These are phyloP conservation scores for Camellia sinensis DNA, from an alignment of 148 eudicot genomes.

Conservation along the genomic window DNA sequence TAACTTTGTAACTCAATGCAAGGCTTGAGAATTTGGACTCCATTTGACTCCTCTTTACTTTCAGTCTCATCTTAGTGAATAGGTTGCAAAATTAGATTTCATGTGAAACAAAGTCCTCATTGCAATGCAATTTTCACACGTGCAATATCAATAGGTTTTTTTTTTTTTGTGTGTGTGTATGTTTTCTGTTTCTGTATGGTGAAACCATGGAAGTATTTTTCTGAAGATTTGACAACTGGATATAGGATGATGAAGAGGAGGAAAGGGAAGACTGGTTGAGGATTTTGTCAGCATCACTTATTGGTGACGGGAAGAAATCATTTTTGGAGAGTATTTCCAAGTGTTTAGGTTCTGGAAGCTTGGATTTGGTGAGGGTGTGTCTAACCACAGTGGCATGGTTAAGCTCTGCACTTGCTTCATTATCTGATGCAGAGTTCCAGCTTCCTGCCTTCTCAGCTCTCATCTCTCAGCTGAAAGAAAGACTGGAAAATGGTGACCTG, in stretches of 20 bases:
- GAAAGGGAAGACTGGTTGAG: conserved; percentile 43
- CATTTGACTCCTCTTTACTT: background rate
- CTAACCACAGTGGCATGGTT: conserved; percentile 48
- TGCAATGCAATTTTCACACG: background rate
- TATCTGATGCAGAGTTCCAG: conserved; percentile 33
- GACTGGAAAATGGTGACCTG: conserved; percentile 29
- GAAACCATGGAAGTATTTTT: conserved; percentile 4
- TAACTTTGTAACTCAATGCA: background rate
- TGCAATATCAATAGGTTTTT: background rate
- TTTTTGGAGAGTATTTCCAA: conserved; percentile 38
- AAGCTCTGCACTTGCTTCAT: conserved; percentile 41
- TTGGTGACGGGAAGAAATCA: conserved; percentile 42
- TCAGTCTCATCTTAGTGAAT: background rate
- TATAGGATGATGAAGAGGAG: conserved; percentile 39
- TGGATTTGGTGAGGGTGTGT: conserved; percentile 38
- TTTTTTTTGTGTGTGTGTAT: background rate
- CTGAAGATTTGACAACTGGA: conserved; percentile 19
- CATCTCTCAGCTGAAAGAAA: conserved; percentile 31
- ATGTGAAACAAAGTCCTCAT: background rate
- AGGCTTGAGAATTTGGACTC: background rate
- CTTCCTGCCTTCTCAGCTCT: conserved; percentile 39
- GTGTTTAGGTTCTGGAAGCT: conserved; percentile 39
- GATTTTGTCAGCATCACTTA: conserved; percentile 39
- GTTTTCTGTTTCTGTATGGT: background rate
- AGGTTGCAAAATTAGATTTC: background rate